Conservation (phyloP, 768 basidiomycete genomes). For the Leucosporidium scottii region DNA sequence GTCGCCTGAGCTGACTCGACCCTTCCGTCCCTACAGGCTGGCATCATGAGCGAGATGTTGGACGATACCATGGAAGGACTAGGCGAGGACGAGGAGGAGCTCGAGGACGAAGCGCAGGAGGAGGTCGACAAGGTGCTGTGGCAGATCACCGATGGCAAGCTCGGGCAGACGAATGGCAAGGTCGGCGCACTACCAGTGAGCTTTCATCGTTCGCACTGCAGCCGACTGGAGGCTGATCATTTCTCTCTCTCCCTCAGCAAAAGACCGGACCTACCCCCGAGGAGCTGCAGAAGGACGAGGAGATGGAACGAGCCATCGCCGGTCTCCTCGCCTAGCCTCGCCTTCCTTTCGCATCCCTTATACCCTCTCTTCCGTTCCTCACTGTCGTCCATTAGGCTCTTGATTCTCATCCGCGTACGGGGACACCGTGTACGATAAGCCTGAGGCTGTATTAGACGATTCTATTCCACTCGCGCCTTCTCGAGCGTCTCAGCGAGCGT, state of each 20-base stretch:
- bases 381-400: no score
- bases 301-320: constrained; percentile 33
- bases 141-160: constrained; percentile 72
- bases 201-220: background rate
- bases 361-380: no score
- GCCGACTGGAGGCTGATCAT: background rate
- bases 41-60: constrained; percentile 96
- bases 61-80: constrained; percentile 76
- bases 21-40: constrained; percentile 55
- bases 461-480: background rate
- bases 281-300: constrained; percentile 29
- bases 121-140: constrained; percentile 96
- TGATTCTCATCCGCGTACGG: no score
- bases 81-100: constrained; percentile 79
- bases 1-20: background rate
- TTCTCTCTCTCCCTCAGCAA: background rate
- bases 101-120: constrained; percentile 92
- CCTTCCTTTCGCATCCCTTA: no score
- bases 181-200: constrained; percentile 37
- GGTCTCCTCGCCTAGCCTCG: constrained; percentile 11
- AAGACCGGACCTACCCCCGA: constrained; percentile 23
- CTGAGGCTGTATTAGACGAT: no score
- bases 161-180: constrained; percentile 32
- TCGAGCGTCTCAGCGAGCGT: constrained; percentile 23
- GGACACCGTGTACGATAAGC: no score